Evolutionary conservation across 768 basidiomycete species (phyloP), one percentile per base, ranked within the genome.

Genomic region (Sarcodon aspratus): DNA sequence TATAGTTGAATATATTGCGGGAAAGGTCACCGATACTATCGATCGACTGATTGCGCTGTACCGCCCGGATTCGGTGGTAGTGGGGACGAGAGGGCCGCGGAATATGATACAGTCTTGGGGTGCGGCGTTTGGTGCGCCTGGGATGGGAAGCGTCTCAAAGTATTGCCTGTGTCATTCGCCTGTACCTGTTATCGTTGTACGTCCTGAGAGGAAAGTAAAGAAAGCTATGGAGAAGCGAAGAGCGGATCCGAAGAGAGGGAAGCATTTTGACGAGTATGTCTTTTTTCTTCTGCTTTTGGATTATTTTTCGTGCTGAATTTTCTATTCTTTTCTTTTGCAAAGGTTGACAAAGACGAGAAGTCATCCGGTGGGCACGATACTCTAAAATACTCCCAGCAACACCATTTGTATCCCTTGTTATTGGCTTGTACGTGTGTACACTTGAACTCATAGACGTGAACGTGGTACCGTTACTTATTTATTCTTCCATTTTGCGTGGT

Each of bases 101-200:
- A 70, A 73, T 27, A 68, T 75, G 52, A 68, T 78, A 54, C 75
- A 76, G 50, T 67, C 68, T 33, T 75, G 68, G 70, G 79, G 69
- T 46, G 75, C 62, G 32, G 79, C 70, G 15, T 60, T 78, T 45
- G 69, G 70, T 9, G 66, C 70, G 45, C 69, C 72, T 11, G 43
- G 78, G 69, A 75, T 85, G 55, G 84, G 83, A 10, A 78, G 77
- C 18, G 79, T 85, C 7, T 75, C 74, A 0, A 72, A 73, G 62
- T 86, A 89, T 60, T 90, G 87, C 53, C 77, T 96, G 38, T 84
- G 86, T 13, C 92, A 89, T 59, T 93, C 91, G 1, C 92, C 95
- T 1, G 91, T 99, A 0, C 95, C 95, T 2, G 88, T 96, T 56
- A 92, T 98, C 53, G 95, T 98, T 46, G 93, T 98, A 37, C 76